Base-by-base conservation (phyloP, 192 early-diverging fungal genomes). In the Gonapodya prolifera region DNA sequence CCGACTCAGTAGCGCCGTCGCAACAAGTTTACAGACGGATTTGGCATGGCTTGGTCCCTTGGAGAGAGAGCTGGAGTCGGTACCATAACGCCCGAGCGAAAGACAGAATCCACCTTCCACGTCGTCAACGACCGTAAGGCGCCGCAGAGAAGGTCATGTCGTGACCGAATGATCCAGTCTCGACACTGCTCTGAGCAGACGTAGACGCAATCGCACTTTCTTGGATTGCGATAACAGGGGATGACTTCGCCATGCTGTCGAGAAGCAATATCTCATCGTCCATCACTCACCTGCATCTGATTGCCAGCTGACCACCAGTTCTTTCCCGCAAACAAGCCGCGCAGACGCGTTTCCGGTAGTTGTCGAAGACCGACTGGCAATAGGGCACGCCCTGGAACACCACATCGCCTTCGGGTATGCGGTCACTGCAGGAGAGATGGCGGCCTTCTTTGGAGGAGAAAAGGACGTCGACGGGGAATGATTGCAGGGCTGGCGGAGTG, bases 361-460 rank as follows among this genome's bases (percentile, higher is more conserved):
- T 87, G 80, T 91, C 90, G 81, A 89, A 88, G n/a, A 89, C 34
- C 1, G 75, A n/a, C n/a, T n/a, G n/a, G n/a, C n/a, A n/a, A n/a
- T n/a, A n/a, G n/a, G n/a, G n/a, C n/a, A n/a, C n/a, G n/a, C n/a
- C n/a, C n/a, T n/a, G n/a, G n/a, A n/a, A n/a, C n/a, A n/a, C n/a
- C n/a, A n/a, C n/a, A n/a, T n/a, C n/a, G n/a, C n/a, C n/a, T n/a
- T n/a, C n/a, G n/a, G n/a, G n/a, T n/a, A n/a, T n/a, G n/a, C n/a
- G n/a, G n/a, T n/a, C n/a, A n/a, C n/a, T n/a, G n/a, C n/a, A n/a
- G n/a, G n/a, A n/a, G n/a, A n/a, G n/a, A n/a, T n/a, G n/a, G n/a
- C n/a, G n/a, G n/a, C n/a, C n/a, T n/a, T n/a, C n/a, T n/a, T n/a
- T n/a, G n/a, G n/a, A n/a, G n/a, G n/a, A n/a, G n/a, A n/a, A n/a